These are phyloP conservation scores for Solanum aculeatissimum DNA, from an alignment of 305 asterid genomes.

Conservation along the genomic window DNA sequence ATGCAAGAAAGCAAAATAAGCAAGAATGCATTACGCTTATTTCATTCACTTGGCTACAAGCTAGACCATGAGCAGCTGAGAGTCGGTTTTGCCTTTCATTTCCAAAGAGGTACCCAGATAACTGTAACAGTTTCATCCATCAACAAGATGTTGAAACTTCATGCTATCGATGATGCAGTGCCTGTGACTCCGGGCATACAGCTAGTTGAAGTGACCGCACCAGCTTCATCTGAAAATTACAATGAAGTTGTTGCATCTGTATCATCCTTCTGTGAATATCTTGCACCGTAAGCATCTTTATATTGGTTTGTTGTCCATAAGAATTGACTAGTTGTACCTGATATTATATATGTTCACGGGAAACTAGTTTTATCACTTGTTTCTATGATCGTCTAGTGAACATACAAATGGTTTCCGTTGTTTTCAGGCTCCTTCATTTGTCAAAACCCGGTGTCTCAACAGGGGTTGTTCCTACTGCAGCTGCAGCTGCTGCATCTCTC, in stretches of 20 bases:
- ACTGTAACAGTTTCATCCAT: constrained; percentile 75
- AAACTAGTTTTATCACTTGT: not conserved
- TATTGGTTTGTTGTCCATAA: not conserved
- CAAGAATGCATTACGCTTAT: constrained; percentile 70
- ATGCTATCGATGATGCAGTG: constrained; percentile 78
- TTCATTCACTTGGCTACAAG: constrained; percentile 77
- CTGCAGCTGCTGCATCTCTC: constrained; percentile 90
- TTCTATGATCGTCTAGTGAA: not conserved
- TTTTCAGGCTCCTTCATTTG: constrained; percentile 79
- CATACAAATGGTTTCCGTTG: not conserved
- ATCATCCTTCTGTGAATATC: constrained; percentile 83
- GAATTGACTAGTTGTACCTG: not conserved
- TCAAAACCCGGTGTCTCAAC: constrained; percentile 78
- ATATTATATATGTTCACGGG: not conserved
- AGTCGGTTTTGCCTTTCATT: constrained; percentile 77
- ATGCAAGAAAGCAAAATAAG: constrained; percentile 77
- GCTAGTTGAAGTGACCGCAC: constrained; percentile 88
- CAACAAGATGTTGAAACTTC: constrained; percentile 84
- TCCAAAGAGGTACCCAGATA: constrained; percentile 77
- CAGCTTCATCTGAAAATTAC: constrained; percentile 83
- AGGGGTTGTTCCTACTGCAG: constrained; percentile 90
- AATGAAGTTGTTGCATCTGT: constrained; percentile 64
- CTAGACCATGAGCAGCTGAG: constrained; percentile 81
- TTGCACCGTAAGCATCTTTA: constrained; percentile 76
- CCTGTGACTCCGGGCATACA: constrained; percentile 91